phyloP scores from a whole-genome alignment of 2,329 filamentous ascomycete species.

The Diplodia mutila region DNA sequence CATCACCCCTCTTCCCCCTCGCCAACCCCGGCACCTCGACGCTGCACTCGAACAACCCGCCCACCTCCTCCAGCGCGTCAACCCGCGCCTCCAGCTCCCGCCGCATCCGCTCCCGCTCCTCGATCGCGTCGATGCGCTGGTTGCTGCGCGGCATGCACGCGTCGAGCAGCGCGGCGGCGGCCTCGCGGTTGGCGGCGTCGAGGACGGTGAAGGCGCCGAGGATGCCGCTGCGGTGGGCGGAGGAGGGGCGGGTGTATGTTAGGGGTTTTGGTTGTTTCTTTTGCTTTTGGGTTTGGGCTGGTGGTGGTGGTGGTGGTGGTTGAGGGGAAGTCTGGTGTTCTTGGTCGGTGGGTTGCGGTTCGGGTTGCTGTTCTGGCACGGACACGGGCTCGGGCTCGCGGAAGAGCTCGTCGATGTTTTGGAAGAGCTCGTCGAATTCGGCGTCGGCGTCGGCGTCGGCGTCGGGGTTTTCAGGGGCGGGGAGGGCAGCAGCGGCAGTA shows the following conservation, averaged over 20 bases:
- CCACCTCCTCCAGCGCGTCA: not conserved
- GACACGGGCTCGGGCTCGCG: not conserved
- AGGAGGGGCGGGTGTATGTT: not conserved
- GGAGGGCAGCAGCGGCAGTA: no score
- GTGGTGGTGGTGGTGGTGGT: not conserved
- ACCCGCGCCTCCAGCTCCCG: not conserved
- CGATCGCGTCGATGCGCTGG: not conserved
- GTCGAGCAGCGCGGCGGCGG: not conserved
- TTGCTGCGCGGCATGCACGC: not conserved
- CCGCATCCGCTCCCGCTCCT: not conserved
- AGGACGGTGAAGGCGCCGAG: conserved; percentile 9
- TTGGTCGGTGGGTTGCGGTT: not conserved
- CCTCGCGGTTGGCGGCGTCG: conserved; percentile 14
- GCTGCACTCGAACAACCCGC: not conserved
- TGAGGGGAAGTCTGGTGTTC: not conserved
- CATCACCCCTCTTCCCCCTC: no score
- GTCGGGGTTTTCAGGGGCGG: no score
- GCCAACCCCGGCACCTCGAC: not conserved
- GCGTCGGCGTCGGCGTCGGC: not conserved
- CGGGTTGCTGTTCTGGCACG: no score
- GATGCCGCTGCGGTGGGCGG: not conserved
- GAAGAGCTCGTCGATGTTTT: not conserved
- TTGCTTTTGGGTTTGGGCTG: not conserved
- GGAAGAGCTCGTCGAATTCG: not conserved
- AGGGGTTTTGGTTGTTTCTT: not conserved